Conservation (phyloP, 2,329 filamentous ascomycete species). For the Alternaria conjuncta region DNA sequence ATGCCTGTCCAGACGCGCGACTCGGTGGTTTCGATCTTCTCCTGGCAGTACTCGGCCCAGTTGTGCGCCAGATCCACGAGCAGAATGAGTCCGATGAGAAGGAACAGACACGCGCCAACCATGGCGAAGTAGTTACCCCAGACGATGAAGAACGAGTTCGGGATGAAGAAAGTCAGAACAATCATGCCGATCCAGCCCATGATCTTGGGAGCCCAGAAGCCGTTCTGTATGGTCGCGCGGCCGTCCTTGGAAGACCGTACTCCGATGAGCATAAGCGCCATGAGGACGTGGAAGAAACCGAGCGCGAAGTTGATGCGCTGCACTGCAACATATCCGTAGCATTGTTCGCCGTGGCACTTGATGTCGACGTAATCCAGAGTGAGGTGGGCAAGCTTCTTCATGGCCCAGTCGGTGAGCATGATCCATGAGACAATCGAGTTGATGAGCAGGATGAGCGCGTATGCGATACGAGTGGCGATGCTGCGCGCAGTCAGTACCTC, state of each 20-base stretch:
- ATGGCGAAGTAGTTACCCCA: conserved; percentile 96
- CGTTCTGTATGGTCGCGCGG: conserved; percentile 89
- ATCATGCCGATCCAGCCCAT: conserved; percentile 86
- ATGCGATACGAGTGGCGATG: conserved; percentile 95
- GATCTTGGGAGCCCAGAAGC: conserved; percentile 98
- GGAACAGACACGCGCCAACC: conserved; percentile 86
- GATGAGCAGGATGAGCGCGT: conserved; percentile 90
- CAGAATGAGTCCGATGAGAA: conserved; percentile 88
- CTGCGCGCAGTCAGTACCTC: conserved; percentile 54
- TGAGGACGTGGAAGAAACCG: conserved; percentile 87
- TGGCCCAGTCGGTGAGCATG: conserved; percentile 98
- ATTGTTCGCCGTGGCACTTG: conserved; percentile 84
- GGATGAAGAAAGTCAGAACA: conserved; percentile 92
- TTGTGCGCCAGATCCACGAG: conserved; percentile 94
- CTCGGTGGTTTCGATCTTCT: conserved; percentile 89
- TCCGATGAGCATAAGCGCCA: conserved; percentile 84
- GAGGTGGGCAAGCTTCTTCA: conserved; percentile 91
- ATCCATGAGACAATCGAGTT: conserved; percentile 99
- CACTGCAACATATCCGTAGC: conserved; percentile 94
- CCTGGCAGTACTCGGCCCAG: conserved; percentile 95
- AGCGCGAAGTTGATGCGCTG: conserved; percentile 98
- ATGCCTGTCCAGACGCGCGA: conserved; percentile 83
- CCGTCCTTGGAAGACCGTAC: conserved; percentile 87
- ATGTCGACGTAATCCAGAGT: conserved; percentile 97
- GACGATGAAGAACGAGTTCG: conserved; percentile 90